phyloP scores from a whole-genome alignment of 306 rosid species.

The Cucumis cinereus region DNA sequence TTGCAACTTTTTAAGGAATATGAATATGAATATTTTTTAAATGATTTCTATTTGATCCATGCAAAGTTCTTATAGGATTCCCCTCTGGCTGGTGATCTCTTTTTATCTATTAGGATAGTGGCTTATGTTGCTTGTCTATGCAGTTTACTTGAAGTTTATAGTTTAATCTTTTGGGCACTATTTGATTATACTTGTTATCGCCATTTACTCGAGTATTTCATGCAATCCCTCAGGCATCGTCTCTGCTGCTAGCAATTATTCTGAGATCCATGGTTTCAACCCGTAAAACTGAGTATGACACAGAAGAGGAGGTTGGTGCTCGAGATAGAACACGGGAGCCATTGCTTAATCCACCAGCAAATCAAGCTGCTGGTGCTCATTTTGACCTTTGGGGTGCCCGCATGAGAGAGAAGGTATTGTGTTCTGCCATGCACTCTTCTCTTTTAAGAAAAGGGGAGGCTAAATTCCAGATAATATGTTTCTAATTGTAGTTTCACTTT shows the following conservation, averaged over 20 bases:
- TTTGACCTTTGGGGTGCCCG: conserved; percentile 75
- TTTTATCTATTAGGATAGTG: background rate
- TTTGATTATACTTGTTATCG: background rate
- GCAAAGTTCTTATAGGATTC: background rate
- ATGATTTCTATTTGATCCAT: background rate
- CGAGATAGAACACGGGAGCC: conserved; percentile 63
- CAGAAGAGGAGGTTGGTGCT: conserved; percentile 36
- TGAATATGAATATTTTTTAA: too few species aligned
- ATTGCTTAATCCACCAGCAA: conserved; percentile 39
- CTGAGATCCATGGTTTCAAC: conserved; percentile 63
- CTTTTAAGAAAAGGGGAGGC: background rate
- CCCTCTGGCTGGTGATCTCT: background rate
- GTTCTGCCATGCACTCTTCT: background rate
- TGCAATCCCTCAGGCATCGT: conserved; percentile 44
- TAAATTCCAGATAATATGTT: background rate
- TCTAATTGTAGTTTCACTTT: conserved; percentile 5
- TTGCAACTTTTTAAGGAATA: too few species aligned
- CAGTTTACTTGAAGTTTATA: background rate
- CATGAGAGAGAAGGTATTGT: conserved; percentile 75
- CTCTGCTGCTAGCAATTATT: conserved; percentile 57
- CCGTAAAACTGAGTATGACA: conserved; percentile 29
- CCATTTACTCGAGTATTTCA: conserved; percentile 6
- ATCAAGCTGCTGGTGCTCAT: conserved; percentile 47
- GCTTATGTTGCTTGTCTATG: background rate
- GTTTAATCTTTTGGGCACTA: background rate